Percentiles rank a stretch among this genome's conserved stretches.
phyloP scores from a whole-genome alignment of 1,139 yeast species.

The Hyphopichia buzzinii region DNA sequence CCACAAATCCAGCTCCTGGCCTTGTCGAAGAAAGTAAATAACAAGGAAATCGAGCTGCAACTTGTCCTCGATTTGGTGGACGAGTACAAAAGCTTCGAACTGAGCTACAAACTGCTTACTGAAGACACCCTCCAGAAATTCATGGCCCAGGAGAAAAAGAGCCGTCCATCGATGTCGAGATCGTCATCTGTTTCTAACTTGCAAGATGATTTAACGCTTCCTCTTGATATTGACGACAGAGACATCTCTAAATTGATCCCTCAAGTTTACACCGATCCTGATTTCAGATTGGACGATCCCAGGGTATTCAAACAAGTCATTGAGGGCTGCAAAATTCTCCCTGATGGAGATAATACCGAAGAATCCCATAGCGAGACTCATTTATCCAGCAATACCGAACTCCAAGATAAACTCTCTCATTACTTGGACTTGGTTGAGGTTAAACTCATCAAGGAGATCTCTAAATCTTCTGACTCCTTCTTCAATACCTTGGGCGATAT shows the following conservation, averaged over 20 bases:
- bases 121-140: slow-evolving; percentile 48
- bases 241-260: slow-evolving; percentile 51
- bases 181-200: slow-evolving; percentile 12
- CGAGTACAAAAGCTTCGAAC: slow-evolving; percentile 58
- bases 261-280: slow-evolving; percentile 58
- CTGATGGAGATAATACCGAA: slow-evolving; percentile 18
- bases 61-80: slow-evolving; percentile 47
- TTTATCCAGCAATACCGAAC: slow-evolving; percentile 43
- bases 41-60: slow-evolving; percentile 41
- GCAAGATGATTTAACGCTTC: slow-evolving; percentile 7
- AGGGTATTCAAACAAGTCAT: slow-evolving; percentile 75
- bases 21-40: slow-evolving; percentile 47
- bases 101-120: slow-evolving; percentile 47
- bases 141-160: slow-evolving; percentile 20
- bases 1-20: slow-evolving; percentile 77
- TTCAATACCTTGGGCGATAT: slow-evolving; percentile 82
- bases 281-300: slow-evolving; percentile 86
- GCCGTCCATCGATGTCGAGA: slow-evolving; percentile 10
- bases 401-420: slow-evolving; percentile 81
- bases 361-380: slow-evolving; percentile 5
- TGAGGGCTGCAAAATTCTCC: slow-evolving; percentile 46
- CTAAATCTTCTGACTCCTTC: slow-evolving; percentile 80
- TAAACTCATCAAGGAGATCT: slow-evolving; percentile 76
- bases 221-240: slow-evolving; percentile 7
- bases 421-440: slow-evolving; percentile 85